phyloP scores from a whole-genome alignment of 306 rosid genomes.

The Adenanthera pavonina region DNA sequence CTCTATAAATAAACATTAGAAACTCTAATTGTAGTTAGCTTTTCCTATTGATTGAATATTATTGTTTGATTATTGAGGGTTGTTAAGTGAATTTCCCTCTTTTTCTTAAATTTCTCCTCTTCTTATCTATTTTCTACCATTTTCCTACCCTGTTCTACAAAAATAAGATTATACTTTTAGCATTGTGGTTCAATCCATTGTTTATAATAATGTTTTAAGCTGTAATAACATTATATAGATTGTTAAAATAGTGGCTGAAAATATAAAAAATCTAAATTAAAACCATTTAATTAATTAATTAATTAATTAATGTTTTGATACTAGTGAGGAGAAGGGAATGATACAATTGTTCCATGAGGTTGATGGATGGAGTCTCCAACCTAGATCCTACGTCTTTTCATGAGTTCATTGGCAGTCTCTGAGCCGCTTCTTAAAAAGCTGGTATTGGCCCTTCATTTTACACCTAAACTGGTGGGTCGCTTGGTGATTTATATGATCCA shows the following conservation, averaged over 20 bases:
- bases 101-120: too few relatives aligned
- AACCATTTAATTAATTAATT: not conserved
- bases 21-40: too few relatives aligned
- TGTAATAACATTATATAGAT: not conserved
- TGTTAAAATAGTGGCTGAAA: not conserved
- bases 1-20: too few relatives aligned
- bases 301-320: not conserved
- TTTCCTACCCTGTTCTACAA: too few relatives aligned
- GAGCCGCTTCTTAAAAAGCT: not conserved
- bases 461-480: slow-evolving; percentile 3
- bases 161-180: not conserved
- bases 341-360: not conserved
- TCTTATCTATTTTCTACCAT: too few relatives aligned
- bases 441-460: not conserved
- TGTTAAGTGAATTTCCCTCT: too few relatives aligned
- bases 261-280: not conserved
- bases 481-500: not conserved
- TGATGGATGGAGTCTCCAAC: slow-evolving; percentile 6
- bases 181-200: not conserved
- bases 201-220: not conserved
- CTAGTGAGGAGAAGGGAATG: not conserved
- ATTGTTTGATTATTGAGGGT: too few relatives aligned
- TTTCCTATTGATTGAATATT: too few relatives aligned
- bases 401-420: slow-evolving; percentile 17
- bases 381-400: not conserved